Evolutionary conservation across 805 yeast species (phyloP).

Genomic region (Myxozyma neotropica): DNA sequence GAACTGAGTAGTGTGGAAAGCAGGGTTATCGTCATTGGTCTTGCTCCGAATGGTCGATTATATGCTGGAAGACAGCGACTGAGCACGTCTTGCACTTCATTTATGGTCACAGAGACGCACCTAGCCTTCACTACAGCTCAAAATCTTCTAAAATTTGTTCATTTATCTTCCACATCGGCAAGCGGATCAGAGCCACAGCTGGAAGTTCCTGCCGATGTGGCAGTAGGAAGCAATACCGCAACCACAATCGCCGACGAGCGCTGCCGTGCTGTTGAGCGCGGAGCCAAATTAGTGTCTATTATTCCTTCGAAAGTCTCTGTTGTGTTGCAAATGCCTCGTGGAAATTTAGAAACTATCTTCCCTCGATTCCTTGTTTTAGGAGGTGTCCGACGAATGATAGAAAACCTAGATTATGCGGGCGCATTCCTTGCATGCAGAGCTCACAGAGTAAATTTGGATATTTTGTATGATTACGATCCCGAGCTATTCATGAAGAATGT

Average conservation of each 20-base stretch:
- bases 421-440: conserved; percentile 86
- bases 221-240: conserved; percentile 23
- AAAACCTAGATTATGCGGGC: conserved; percentile 56
- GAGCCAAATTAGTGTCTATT: conserved; percentile 77
- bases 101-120: conserved; percentile 69
- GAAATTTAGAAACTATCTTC: conserved; percentile 89
- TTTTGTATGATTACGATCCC: conserved; percentile 86
- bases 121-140: conserved; percentile 86
- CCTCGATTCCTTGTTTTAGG: conserved; percentile 91
- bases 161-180: conserved; percentile 47
- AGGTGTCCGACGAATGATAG: conserved; percentile 74
- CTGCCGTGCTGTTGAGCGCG: conserved; percentile 85
- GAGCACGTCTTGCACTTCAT: conserved; percentile 78
- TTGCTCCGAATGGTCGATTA: conserved; percentile 74
- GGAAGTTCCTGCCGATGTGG: conserved; percentile 43
- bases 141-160: conserved; percentile 78
- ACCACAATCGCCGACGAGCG: conserved; percentile 64
- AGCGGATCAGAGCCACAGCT: conserved; percentile 23
- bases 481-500: conserved; percentile 63
- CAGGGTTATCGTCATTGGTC: conserved; percentile 64
- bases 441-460: conserved; percentile 88
- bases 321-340: conserved; percentile 91
- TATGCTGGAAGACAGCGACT: conserved; percentile 63
- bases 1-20: conserved; percentile 47
- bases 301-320: conserved; percentile 84